Conservation (phyloP, 2,329 filamentous ascomycete species). For the Ophiobolus disseminans region DNA sequence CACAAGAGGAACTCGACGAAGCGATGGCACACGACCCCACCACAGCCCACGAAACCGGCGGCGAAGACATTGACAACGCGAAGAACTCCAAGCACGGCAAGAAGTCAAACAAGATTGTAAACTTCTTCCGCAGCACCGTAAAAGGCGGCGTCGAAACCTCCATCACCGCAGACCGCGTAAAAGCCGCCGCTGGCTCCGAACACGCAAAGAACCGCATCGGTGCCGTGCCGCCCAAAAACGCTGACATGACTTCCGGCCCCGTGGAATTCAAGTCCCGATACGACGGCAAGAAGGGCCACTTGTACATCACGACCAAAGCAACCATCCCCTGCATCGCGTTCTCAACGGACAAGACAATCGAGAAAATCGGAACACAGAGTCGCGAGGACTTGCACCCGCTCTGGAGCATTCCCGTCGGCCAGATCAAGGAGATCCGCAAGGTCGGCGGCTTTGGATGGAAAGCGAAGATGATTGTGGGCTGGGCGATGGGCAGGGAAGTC, state of each 20-base stretch:
- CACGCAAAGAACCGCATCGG: constrained; percentile 75
- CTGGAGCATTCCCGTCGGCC: constrained; percentile 74
- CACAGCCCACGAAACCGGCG: constrained; percentile 57
- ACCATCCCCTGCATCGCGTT: constrained; percentile 74
- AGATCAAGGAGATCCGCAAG: constrained; percentile 78
- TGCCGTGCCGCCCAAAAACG: constrained; percentile 62
- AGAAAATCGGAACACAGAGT: constrained; percentile 56
- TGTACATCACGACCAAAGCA: constrained; percentile 71
- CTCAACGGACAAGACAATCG: constrained; percentile 60
- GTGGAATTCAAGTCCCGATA: constrained; percentile 78
- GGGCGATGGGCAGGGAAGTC: constrained; percentile 76
- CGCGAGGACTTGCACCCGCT: constrained; percentile 62
- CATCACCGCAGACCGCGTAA: constrained; percentile 73
- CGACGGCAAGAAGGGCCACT: constrained; percentile 73
- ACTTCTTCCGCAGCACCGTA: constrained; percentile 72
- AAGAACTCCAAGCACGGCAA: constrained; percentile 57
- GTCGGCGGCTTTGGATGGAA: constrained; percentile 86
- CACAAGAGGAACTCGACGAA: constrained; percentile 68
- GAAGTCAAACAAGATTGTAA: constrained; percentile 61
- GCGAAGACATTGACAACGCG: constrained; percentile 60
- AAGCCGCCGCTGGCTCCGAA: constrained; percentile 67
- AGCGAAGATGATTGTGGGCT: constrained; percentile 79
- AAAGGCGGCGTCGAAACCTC: constrained; percentile 76
- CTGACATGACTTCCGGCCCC: constrained; percentile 66
- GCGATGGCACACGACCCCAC: constrained; percentile 61